Percentiles rank a stretch among this genome's conserved stretches.
Evolutionary conservation across 1,139 yeast species (phyloP).

Genomic region (Meyerozyma sp.): DNA sequence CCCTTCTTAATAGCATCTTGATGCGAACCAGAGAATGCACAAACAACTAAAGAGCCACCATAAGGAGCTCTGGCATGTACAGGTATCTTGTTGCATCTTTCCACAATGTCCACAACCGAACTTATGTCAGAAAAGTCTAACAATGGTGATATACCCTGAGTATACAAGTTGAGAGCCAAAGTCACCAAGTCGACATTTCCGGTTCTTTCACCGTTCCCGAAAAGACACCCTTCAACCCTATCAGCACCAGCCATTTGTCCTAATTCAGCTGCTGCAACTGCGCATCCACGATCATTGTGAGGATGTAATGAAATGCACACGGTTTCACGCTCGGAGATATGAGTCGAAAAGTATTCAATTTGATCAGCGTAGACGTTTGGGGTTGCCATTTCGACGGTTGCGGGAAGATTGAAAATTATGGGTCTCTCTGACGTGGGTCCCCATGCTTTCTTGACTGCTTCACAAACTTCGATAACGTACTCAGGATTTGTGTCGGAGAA

Average conservation of each 20-base stretch:
- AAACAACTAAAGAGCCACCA: constrained; percentile 93
- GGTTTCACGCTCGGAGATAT: constrained; percentile 77
- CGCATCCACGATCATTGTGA: constrained; percentile 97
- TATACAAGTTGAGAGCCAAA: constrained; percentile 85
- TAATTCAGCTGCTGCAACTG: constrained; percentile 95
- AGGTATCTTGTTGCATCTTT: constrained; percentile 92
- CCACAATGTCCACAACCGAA: constrained; percentile 79
- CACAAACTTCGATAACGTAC: constrained; percentile 80
- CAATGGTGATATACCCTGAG: constrained; percentile 86
- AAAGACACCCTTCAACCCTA: constrained; percentile 94
- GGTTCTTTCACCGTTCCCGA: constrained; percentile 97
- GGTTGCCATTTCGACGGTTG: constrained; percentile 94
- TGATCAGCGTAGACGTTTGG: constrained; percentile 97
- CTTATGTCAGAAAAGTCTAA: constrained; percentile 83
- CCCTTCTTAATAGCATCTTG: constrained; percentile 99
- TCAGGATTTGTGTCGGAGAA: constrained; percentile 87
- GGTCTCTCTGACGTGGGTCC: constrained; percentile 78
- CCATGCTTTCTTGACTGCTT: constrained; percentile 95
- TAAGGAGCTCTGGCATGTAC: constrained; percentile 93
- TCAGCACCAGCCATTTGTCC: constrained; percentile 96
- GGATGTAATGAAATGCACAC: constrained; percentile 89
- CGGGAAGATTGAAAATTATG: constrained; percentile 92
- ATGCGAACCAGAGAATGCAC: constrained; percentile 95
- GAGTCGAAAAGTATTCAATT: constrained; percentile 79
- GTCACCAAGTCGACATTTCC: constrained; percentile 96